A percentile compares a stretch with the other conserved stretches of the same genome.
Evolutionary conservation across 768 basidiomycete genomes (phyloP).

Genomic region (Collybia nuda): DNA sequence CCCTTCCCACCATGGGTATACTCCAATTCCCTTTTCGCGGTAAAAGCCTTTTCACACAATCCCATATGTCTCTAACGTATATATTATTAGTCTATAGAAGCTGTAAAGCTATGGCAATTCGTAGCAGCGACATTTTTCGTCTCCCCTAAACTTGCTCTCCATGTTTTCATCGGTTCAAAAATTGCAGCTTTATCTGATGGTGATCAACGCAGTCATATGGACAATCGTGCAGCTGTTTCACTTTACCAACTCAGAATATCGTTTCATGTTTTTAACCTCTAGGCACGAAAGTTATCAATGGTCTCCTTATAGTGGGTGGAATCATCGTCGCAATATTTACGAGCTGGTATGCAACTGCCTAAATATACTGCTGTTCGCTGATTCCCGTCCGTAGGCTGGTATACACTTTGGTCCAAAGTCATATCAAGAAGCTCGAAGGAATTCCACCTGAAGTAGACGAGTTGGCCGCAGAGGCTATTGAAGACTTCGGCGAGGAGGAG

Average conservation of each 20-base stretch:
- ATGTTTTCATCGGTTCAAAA: constrained; percentile 77
- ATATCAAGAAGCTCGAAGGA: constrained; percentile 55
- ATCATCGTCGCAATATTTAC: constrained; percentile 55
- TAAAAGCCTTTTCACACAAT: constrained; percentile 31
- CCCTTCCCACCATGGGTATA: constrained; percentile 90
- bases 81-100: constrained; percentile 58
- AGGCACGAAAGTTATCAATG: constrained; percentile 70
- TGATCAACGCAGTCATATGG: constrained; percentile 72
- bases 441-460: constrained; percentile 49
- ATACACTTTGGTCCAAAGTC: constrained; percentile 60
- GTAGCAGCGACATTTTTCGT: constrained; percentile 68
- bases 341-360: constrained; percentile 55
- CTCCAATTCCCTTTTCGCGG: constrained; percentile 78
- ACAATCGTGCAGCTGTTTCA: constrained; percentile 50
- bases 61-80: neutral
- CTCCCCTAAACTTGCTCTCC: constrained; percentile 69
- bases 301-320: constrained; percentile 57
- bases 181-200: constrained; percentile 78
- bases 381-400: constrained; percentile 49
- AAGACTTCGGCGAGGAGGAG: constrained; percentile 59
- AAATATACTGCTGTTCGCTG: constrained; percentile 1
- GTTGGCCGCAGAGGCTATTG: constrained; percentile 57
- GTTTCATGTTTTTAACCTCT: constrained; percentile 6
- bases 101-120: constrained; percentile 77
- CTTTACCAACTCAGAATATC: neutral